Percentiles rank a stretch among this genome's conserved stretches.
phyloP scores from a whole-genome alignment of 2,329 filamentous ascomycete species.

The Colletotrichum higginsianum region DNA sequence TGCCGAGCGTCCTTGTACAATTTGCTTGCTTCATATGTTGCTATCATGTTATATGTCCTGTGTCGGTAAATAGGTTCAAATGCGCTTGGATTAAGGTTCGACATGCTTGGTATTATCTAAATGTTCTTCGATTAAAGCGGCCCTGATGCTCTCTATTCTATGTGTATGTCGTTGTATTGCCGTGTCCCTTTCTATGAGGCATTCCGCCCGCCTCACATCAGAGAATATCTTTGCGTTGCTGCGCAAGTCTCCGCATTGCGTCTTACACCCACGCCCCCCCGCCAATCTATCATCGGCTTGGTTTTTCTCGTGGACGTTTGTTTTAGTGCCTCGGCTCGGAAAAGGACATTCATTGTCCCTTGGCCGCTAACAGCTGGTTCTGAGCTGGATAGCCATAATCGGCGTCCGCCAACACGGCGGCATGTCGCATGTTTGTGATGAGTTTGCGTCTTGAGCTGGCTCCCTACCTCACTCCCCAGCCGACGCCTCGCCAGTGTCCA shows the following conservation, averaged over 20 bases:
- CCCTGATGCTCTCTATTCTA: not conserved
- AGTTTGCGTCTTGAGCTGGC: slow-evolving; percentile 44
- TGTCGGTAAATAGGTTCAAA: slow-evolving; percentile 42
- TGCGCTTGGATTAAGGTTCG: slow-evolving; percentile 32
- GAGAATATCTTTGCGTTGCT: no score
- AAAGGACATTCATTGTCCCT: not conserved
- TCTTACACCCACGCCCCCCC: not conserved
- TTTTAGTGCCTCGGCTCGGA: not conserved
- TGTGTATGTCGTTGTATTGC: not conserved
- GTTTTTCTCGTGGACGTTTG: not conserved
- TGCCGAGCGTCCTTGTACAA: slow-evolving; percentile 38
- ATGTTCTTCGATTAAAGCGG: not conserved
- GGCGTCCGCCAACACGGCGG: not conserved
- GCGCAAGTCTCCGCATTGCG: not conserved
- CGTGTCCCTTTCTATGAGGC: not conserved
- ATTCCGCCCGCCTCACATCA: not conserved
- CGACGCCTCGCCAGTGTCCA: slow-evolving; percentile 53
- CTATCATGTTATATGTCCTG: slow-evolving; percentile 40
- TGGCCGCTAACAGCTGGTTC: not conserved
- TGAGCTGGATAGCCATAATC: not conserved
- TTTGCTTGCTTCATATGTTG: slow-evolving; percentile 42
- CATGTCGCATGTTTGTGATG: slow-evolving; percentile 34
- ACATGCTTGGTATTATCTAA: slow-evolving; percentile 5
- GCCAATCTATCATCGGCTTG: not conserved
- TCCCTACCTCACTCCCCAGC: slow-evolving; percentile 39